Conservation (phyloP, 2,329 filamentous ascomycete genomes). For the Lachnellula hyalina region DNA sequence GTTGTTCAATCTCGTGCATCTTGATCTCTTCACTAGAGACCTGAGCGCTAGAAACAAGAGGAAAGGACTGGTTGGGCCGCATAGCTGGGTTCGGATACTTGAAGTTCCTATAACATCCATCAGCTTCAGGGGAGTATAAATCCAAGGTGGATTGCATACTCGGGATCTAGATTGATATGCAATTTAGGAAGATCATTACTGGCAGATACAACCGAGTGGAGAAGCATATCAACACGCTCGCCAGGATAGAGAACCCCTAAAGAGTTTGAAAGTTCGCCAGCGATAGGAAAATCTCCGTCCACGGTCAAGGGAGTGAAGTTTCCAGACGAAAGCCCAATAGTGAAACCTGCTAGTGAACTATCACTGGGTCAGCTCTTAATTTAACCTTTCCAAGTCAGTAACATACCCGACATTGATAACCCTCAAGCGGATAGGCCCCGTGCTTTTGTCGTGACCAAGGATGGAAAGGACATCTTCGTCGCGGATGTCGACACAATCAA, state of each 20-base stretch:
- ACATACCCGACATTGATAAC: conserved; percentile 40
- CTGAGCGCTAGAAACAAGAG: conserved; percentile 16
- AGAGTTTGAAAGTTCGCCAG: conserved; percentile 24
- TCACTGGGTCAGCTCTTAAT: not conserved
- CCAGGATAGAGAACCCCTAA: conserved; percentile 36
- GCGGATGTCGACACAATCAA: conserved; percentile 35
- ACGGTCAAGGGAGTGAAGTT: conserved; percentile 21
- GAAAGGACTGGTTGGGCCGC: conserved; percentile 34
- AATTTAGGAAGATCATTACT: conserved; percentile 2
- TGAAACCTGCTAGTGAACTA: conserved; percentile 20
- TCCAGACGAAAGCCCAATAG: conserved; percentile 9
- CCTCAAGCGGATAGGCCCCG: conserved; percentile 23
- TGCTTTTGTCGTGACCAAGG: conserved; percentile 23
- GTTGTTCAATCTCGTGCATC: not conserved
- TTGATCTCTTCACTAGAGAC: not conserved
- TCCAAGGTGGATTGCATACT: conserved; percentile 23
- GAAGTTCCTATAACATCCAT: conserved; percentile 33
- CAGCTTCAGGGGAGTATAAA: not conserved
- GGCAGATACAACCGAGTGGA: not conserved
- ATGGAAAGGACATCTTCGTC: conserved; percentile 21
- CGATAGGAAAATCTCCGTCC: conserved; percentile 35
- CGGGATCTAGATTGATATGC: conserved; percentile 31
- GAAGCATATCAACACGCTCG: conserved; percentile 36
- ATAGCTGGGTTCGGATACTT: conserved; percentile 41
- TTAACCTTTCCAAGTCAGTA: not conserved